Conservation (phyloP, 805 yeast genomes). For the Teunomyces funiuensis region DNA sequence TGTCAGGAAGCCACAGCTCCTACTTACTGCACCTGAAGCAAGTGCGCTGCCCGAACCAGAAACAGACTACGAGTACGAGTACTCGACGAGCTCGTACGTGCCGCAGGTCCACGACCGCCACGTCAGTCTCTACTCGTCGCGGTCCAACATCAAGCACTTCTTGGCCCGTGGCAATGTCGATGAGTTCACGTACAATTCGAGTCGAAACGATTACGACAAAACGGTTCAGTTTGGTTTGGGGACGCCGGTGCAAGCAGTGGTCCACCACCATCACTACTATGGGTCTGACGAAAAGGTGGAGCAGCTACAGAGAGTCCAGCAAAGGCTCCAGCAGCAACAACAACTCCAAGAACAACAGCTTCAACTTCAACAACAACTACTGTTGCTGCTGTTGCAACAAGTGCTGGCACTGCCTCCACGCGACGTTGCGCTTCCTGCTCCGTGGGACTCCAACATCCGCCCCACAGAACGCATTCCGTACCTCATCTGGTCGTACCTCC, state of each 20-base stretch:
- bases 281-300: conserved; percentile 1
- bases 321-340: background rate
- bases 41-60: conserved; percentile 3
- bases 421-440: conserved; percentile 46
- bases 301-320: background rate
- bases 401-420: background rate
- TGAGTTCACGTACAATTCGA: conserved; percentile 14
- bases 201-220: conserved; percentile 7
- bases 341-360: background rate
- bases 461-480: conserved; percentile 59
- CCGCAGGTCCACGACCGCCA: conserved; percentile 9
- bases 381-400: background rate
- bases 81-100: background rate
- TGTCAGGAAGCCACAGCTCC: conserved; percentile 26
- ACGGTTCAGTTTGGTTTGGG: too few relatives aligned
- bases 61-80: conserved; percentile 10
- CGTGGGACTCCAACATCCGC: conserved; percentile 54
- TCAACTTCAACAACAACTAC: background rate
- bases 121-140: conserved; percentile 15
- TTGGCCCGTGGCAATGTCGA: conserved; percentile 9
- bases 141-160: conserved; percentile 6
- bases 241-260: conserved; percentile 2
- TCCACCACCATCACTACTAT: conserved; percentile 52
- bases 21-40: conserved; percentile 31
- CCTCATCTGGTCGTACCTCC: conserved; percentile 60